These are phyloP conservation scores for Dictyophora rubrovolvata DNA, from an alignment of 768 basidiomycete species.

Conservation along the genomic window DNA sequence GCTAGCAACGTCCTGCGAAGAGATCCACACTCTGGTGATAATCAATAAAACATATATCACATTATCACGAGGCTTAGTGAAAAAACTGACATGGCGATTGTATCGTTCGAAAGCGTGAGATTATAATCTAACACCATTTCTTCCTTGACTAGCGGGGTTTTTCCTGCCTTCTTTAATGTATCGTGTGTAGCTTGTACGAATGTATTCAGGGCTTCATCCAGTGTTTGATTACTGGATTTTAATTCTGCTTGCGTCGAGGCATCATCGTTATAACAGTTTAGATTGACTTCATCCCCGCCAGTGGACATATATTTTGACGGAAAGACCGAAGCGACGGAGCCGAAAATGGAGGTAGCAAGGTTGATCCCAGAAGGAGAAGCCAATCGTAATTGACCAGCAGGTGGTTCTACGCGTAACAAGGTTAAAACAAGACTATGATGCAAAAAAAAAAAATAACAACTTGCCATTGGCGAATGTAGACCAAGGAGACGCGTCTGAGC, in stretches of 20 bases:
- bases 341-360: slow-evolving; percentile 18
- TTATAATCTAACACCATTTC: slow-evolving; percentile 25
- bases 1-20: slow-evolving; percentile 14
- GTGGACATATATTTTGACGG: slow-evolving; percentile 21
- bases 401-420: slow-evolving; percentile 21
- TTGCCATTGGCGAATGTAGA: slow-evolving; percentile 10
- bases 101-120: slow-evolving; percentile 13
- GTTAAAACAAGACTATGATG: not conserved
- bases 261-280: slow-evolving; percentile 21
- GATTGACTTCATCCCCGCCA: slow-evolving; percentile 29
- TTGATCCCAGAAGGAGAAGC: slow-evolving; percentile 14
- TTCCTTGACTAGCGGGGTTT: slow-evolving; percentile 30
- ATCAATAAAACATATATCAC: not conserved
- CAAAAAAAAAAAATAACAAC: not conserved
- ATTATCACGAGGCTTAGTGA: slow-evolving; percentile 4
- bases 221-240: slow-evolving; percentile 12
- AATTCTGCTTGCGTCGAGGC: slow-evolving; percentile 14
- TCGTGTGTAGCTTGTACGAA: slow-evolving; percentile 22
- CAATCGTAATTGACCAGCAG: slow-evolving; percentile 28
- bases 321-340: slow-evolving; percentile 10
- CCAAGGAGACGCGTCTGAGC: slow-evolving; percentile 16
- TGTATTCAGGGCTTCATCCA: slow-evolving; percentile 21
- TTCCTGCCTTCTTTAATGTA: slow-evolving; percentile 15
- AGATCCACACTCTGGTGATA: slow-evolving; percentile 21
- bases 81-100: slow-evolving; percentile 14